These are phyloP conservation scores for Aspergillus fructus DNA, from an alignment of 2,329 filamentous ascomycete genomes.

Conservation along the genomic window DNA sequence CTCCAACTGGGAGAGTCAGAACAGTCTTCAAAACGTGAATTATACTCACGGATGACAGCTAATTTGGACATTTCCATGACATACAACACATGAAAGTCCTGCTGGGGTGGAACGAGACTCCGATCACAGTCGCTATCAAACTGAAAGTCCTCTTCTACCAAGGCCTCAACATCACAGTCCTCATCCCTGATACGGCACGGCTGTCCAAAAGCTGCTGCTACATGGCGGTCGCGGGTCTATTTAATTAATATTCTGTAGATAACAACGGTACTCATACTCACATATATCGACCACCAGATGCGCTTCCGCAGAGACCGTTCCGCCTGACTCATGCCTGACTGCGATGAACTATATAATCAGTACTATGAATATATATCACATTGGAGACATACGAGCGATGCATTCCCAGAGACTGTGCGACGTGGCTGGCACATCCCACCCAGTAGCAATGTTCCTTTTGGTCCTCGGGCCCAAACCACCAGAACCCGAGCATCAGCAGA, in stretches of 20 bases:
- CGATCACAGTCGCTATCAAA: neutral
- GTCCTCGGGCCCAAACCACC: slow-evolving; percentile 24
- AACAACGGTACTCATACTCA: neutral
- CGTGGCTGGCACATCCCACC: slow-evolving; percentile 17
- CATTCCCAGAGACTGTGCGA: slow-evolving; percentile 22
- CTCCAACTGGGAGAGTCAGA: no score
- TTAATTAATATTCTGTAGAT: neutral
- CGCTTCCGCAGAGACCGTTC: neutral
- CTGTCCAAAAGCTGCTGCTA: slow-evolving; percentile 24
- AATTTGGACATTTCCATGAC: neutral
- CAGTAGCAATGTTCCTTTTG: slow-evolving; percentile 24
- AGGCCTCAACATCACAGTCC: slow-evolving; percentile 26
- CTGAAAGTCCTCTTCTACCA: slow-evolving; percentile 6
- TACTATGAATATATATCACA: no score
- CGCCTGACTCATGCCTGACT: neutral
- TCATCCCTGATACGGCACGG: slow-evolving; percentile 26
- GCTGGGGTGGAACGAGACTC: neutral
- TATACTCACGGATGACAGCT: neutral
- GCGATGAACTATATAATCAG: neutral
- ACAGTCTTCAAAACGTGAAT: no score
- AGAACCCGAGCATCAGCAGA: slow-evolving; percentile 23
- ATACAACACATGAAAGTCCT: neutral
- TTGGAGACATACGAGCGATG: slow-evolving; percentile 15
- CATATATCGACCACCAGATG: neutral
- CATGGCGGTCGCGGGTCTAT: slow-evolving; percentile 23